These are phyloP conservation scores for Hypoxylon sp. DNA, from an alignment of 2,329 filamentous ascomycete genomes.

Conservation along the genomic window DNA sequence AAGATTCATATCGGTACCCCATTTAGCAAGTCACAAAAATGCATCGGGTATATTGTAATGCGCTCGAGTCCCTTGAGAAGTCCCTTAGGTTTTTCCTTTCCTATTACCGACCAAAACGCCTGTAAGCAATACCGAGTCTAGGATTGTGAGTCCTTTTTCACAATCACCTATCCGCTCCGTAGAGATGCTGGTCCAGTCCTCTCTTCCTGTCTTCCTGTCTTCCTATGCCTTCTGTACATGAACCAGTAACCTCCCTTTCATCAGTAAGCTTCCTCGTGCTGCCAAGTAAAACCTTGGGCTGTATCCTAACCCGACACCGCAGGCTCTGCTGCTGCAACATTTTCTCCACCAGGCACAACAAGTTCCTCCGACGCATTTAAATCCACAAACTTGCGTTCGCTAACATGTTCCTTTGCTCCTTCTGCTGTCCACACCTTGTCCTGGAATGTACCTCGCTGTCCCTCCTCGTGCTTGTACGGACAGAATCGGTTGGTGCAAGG, in stretches of 20 bases:
- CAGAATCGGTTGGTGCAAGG: conserved; percentile 93
- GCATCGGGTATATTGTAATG: conserved; percentile 56
- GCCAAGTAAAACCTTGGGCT: conserved; percentile 30
- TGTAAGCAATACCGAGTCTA: conserved; percentile 47
- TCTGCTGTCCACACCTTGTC: conserved; percentile 93
- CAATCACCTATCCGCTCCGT: conserved; percentile 19
- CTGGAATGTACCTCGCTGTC: conserved; percentile 86
- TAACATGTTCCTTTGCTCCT: conserved; percentile 76
- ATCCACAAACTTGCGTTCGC: conserved; percentile 89
- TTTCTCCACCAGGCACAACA: conserved; percentile 71
- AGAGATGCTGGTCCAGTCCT: conserved; percentile 9
- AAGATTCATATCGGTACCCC: conserved; percentile 12
- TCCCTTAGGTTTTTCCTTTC: conserved; percentile 49
- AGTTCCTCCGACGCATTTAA: conserved; percentile 78
- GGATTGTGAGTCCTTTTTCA: conserved; percentile 33
- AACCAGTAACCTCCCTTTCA: conserved; percentile 13
- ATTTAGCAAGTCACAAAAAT: conserved; percentile 52
- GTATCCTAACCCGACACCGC: conserved; percentile 58
- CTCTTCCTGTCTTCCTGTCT: conserved; percentile 4
- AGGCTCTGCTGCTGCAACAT: conserved; percentile 58
- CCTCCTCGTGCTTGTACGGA: conserved; percentile 90
- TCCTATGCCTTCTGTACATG: background rate
- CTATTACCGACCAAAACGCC: conserved; percentile 51
- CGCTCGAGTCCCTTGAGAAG: conserved; percentile 41
- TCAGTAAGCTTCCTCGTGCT: conserved; percentile 2